Conservation (phyloP, 2,329 filamentous ascomycete genomes). For the Cytospora paraplurivora region DNA sequence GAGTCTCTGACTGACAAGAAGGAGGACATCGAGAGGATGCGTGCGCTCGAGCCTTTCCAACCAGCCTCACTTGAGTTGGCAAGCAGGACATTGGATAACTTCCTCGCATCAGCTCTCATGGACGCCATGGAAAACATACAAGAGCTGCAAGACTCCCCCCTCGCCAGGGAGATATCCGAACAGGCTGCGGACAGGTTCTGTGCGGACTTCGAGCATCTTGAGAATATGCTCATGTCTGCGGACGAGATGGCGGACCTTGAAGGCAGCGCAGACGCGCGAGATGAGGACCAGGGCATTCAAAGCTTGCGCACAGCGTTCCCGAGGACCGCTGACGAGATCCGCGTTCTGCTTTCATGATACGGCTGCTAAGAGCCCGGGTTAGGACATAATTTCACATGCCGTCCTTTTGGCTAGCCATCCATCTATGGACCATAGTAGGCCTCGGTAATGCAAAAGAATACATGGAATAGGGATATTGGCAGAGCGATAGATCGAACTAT, state of each 20-base stretch:
- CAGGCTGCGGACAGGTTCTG: slow-evolving; percentile 84
- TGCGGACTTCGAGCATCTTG: slow-evolving; percentile 71
- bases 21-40: slow-evolving; percentile 57
- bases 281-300: slow-evolving; percentile 32
- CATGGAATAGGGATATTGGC: slow-evolving; percentile 3
- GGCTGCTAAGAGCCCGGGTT: background rate
- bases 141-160: slow-evolving; percentile 68
- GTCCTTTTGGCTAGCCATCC: background rate
- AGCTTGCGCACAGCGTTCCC: slow-evolving; percentile 54
- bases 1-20: slow-evolving; percentile 41
- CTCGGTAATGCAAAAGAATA: slow-evolving; percentile 1
- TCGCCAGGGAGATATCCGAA: slow-evolving; percentile 78
- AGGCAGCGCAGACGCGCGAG: slow-evolving; percentile 1
- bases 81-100: slow-evolving; percentile 81
- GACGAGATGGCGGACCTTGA: slow-evolving; percentile 42
- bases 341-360: slow-evolving; percentile 56
- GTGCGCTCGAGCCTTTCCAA: slow-evolving; percentile 58
- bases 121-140: slow-evolving; percentile 85
- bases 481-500: background rate
- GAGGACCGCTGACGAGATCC: slow-evolving; percentile 61
- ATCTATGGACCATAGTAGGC: background rate
- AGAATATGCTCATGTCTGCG: slow-evolving; percentile 50
- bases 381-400: background rate
- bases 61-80: slow-evolving; percentile 63
- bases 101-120: slow-evolving; percentile 89